Conservation (phyloP, 371 early-diverging fungal species). For the Rhizopus arrhizus region DNA sequence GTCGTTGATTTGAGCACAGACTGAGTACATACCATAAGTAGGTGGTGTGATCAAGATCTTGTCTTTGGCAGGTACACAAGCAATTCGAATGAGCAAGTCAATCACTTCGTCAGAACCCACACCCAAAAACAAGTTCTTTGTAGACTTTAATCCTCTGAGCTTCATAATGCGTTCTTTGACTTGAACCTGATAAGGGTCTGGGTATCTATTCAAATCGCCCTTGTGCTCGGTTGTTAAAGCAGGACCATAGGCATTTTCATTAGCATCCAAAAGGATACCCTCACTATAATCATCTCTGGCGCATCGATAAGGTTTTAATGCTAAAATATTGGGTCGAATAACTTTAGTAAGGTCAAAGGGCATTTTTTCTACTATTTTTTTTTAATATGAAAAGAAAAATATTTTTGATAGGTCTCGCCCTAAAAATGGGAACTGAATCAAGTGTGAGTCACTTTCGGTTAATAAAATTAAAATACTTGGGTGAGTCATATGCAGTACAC, state of each 20-base stretch:
- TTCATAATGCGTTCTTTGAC: constrained; percentile 78
- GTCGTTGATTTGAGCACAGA: constrained; percentile 93
- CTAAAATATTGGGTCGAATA: constrained; percentile 92
- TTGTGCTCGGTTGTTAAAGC: constrained; percentile 39
- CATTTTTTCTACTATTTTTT: constrained; percentile 14
- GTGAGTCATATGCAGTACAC: background rate
- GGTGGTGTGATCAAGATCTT: constrained; percentile 94
- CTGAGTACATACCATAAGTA: constrained; percentile 98
- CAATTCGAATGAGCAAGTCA: constrained; percentile 88
- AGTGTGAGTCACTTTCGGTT: too few species aligned
- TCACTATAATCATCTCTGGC: constrained; percentile 93
- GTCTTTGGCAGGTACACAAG: constrained; percentile 89
- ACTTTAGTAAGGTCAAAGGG: constrained; percentile 72
- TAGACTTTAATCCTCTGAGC: constrained; percentile 67
- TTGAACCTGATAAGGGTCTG: constrained; percentile 87
- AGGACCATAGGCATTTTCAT: constrained; percentile 95
- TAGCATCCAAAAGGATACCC: constrained; percentile 96
- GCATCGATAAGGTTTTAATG: constrained; percentile 92
- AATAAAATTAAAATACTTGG: background rate
- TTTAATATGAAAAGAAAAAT: constrained; percentile 1
- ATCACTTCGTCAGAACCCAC: constrained; percentile 97
- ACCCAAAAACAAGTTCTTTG: constrained; percentile 86
- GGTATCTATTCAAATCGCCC: constrained; percentile 87
- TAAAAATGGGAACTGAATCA: too few species aligned
- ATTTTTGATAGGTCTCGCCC: too few species aligned